phyloP scores from a whole-genome alignment of 805 yeast species.

The Saccharomycopsis sp. region DNA sequence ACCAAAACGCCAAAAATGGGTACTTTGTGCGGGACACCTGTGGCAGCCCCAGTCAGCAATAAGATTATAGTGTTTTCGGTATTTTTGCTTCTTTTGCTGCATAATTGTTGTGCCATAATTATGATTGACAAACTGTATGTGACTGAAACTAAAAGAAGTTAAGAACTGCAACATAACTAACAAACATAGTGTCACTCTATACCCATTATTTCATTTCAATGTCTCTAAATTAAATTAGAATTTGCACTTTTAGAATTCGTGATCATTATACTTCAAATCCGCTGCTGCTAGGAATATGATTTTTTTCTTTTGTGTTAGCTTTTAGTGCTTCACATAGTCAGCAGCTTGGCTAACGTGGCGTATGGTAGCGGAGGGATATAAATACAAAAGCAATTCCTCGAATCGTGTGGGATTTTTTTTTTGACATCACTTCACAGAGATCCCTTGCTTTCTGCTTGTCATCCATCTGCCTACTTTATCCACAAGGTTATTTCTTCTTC shows the following conservation, averaged over 20 bases:
- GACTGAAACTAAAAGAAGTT: background rate
- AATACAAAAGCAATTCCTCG: background rate
- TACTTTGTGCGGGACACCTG: background rate
- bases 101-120: background rate
- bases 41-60: background rate
- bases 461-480: too few relatives aligned
- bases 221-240: background rate
- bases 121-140: background rate
- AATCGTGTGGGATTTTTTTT: background rate
- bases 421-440: background rate
- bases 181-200: background rate
- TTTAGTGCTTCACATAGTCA: background rate
- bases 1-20: background rate
- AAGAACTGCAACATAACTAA: background rate
- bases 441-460: background rate
- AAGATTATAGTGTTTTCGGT: background rate
- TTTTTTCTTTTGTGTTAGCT: background rate
- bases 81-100: conserved; percentile 1
- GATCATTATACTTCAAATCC: background rate
- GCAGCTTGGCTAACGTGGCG: background rate
- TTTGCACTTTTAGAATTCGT: background rate
- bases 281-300: background rate
- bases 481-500: too few relatives aligned
- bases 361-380: too few relatives aligned
- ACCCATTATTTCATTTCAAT: background rate